Conservation (phyloP, 1,284 basidiomycete genomes). For the Fomes fomentarius region DNA sequence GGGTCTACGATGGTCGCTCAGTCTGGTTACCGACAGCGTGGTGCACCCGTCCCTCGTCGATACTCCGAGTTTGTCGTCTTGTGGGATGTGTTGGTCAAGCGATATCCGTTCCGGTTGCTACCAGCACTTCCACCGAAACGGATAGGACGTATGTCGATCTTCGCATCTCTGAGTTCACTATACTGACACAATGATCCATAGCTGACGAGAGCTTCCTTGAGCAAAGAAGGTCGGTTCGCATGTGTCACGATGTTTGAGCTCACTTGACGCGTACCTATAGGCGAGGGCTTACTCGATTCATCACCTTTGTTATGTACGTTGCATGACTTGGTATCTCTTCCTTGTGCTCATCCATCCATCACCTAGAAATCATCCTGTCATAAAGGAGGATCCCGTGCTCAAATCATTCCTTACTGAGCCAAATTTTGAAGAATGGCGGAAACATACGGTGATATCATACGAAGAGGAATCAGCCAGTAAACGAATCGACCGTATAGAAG, state of each 20-base stretch:
- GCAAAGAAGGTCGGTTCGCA: slow-evolving; percentile 64
- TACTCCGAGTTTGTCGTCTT: slow-evolving; percentile 93
- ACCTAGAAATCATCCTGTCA: slow-evolving; percentile 83
- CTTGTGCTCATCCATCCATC: slow-evolving; percentile 7
- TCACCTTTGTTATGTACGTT: slow-evolving; percentile 77
- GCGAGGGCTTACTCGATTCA: slow-evolving; percentile 80
- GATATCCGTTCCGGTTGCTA: slow-evolving; percentile 91
- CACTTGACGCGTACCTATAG: slow-evolving; percentile 40
- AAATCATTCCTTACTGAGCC: slow-evolving; percentile 81
- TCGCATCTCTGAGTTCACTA: slow-evolving; percentile 4
- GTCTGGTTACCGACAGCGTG: slow-evolving; percentile 44
- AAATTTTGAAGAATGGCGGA: slow-evolving; percentile 87
- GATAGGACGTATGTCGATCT: slow-evolving; percentile 70
- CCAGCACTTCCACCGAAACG: slow-evolving; percentile 90
- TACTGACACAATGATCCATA: slow-evolving; percentile 28
- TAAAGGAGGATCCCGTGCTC: slow-evolving; percentile 85
- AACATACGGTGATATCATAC: slow-evolving; percentile 67
- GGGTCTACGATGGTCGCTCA: neutral
- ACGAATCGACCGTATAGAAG: slow-evolving; percentile 80
- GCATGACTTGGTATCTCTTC: neutral
- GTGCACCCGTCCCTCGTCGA: slow-evolving; percentile 66
- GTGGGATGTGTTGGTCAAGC: slow-evolving; percentile 78
- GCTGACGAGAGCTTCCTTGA: slow-evolving; percentile 90
- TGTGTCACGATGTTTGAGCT: too few relatives aligned
- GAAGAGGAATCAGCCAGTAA: slow-evolving; percentile 89